Evolutionary conservation across 2,329 filamentous ascomycete species (phyloP).

Genomic region (Botryosphaeria dothidea): DNA sequence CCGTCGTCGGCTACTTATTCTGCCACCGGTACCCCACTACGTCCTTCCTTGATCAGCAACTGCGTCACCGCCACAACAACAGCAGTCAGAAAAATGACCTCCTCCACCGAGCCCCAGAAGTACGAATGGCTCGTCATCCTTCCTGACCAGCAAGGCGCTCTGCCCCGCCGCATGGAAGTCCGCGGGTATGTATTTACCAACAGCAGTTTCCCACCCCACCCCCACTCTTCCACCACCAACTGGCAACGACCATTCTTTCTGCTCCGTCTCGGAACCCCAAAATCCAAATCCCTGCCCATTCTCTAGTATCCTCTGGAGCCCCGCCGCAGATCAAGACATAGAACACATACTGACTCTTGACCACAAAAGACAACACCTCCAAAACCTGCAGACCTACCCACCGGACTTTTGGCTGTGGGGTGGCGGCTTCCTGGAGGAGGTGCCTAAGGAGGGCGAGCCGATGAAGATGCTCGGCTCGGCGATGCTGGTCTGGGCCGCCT

Average conservation of each 20-base stretch:
- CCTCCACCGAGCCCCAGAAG: slow-evolving; percentile 32
- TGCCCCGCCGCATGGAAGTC: slow-evolving; percentile 46
- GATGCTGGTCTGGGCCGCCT: slow-evolving; percentile 66
- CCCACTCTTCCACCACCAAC: background rate
- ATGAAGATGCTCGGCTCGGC: slow-evolving; percentile 75
- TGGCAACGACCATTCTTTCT: background rate
- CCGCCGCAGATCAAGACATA: too few relatives aligned
- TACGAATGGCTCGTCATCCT: slow-evolving; percentile 54
- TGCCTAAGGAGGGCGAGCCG: slow-evolving; percentile 64
- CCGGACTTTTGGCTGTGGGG: slow-evolving; percentile 64
- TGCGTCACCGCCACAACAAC: background rate
- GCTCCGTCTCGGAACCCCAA: background rate
- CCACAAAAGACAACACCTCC: slow-evolving; percentile 54
- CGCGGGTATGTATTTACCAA: slow-evolving; percentile 28
- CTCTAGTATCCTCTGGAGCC: too few relatives aligned
- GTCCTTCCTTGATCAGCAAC: background rate
- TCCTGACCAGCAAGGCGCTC: slow-evolving; percentile 44
- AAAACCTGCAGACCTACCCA: slow-evolving; percentile 53
- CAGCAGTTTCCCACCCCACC: too few relatives aligned
- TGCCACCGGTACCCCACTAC: background rate
- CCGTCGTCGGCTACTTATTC: background rate
- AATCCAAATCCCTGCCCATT: too few relatives aligned
- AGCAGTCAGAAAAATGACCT: background rate
- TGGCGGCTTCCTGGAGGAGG: slow-evolving; percentile 66
- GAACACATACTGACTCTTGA: too few relatives aligned